Conservation (phyloP, 2,329 filamentous ascomycete genomes). For the Sporothrix globosa region DNA sequence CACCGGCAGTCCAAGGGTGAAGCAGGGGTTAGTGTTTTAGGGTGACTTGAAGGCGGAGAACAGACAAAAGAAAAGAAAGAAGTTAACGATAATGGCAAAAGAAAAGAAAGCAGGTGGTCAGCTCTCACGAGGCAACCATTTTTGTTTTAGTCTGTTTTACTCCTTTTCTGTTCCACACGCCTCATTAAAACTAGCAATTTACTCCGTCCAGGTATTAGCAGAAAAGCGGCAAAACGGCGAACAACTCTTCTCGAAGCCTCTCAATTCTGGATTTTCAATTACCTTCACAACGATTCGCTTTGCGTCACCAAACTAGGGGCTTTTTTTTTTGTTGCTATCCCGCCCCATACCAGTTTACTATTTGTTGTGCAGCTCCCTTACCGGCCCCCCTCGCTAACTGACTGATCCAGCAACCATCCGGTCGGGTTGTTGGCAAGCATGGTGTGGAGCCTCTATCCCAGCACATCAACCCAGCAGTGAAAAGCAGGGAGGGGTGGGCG, state of each 20-base stretch:
- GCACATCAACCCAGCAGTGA: neutral
- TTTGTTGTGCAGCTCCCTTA: neutral
- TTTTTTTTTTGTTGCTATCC: neutral
- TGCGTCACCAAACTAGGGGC: no score
- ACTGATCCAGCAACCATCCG: slow-evolving; percentile 19
- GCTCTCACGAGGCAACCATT: slow-evolving; percentile 2
- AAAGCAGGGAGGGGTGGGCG: neutral
- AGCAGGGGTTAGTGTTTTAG: neutral
- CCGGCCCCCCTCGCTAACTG: neutral
- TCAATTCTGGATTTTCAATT: no score
- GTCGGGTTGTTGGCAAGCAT: slow-evolving; percentile 10
- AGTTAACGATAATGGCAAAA: neutral
- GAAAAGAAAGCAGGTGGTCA: slow-evolving; percentile 1
- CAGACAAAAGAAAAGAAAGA: neutral
- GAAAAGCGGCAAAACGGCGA: no score
- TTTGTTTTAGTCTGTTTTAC: slow-evolving; percentile 13
- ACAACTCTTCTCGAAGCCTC: no score
- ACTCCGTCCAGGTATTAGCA: no score
- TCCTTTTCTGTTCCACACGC: neutral
- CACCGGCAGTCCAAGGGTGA: neutral
- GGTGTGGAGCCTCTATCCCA: neutral
- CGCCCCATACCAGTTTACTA: neutral
- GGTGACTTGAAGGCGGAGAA: neutral
- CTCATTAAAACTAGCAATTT: no score
- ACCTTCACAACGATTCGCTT: no score